Evolutionary conservation across 192 early-diverging fungal genomes (phyloP), one percentile per base, ranked within the genome.

Genomic region (Gryganskiella cystojenkinii): DNA sequence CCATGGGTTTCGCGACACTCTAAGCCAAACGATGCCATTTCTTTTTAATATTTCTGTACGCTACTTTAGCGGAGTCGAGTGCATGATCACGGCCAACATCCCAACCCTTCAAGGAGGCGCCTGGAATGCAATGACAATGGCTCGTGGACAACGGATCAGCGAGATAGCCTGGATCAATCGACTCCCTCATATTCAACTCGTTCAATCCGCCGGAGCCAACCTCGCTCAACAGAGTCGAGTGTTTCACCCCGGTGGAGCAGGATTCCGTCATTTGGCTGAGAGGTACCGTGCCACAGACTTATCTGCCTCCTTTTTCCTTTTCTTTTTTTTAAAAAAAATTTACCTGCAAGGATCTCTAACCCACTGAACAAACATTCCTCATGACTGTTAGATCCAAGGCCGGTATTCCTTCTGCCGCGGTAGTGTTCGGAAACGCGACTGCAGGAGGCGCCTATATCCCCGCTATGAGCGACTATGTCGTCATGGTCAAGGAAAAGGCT

Each of bases 121-220:
- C 11, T 84, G 85, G 57, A 91, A 91, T 34, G 88, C 89, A 52
- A 63, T 72, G 6, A 84, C 87, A 3, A 89, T 86, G 22, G 72
- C 82, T 2, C 86, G 88, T 61, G 80, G 76, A 24, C 63, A 81
- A 19, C 80, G 89, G 8, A 75, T 89, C 34, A 66, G 79, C 10
- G 61, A 85, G 53, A 90, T 91, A 55, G 81, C 84, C 40, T 73
- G 70, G 50, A 81, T 84, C 42, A 91, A 91, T 58, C 57, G 85
- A 2, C 64, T 91, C 22, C 89, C 89, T 42, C 63, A 81, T 17
- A 83, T 91, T 31, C 79, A 81, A 25, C 76, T 91, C 24, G 81
- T 82, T 43, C 89, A 91, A 80, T 85, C 88, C 27, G 89, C 85
- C n/a, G 89, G 89, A 52, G 89, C 88, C 9, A 91, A 90, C 59